A percentile compares a stretch with the other conserved stretches of the same genome.
These are phyloP conservation scores for Colletotrichum magnum DNA, from an alignment of 2,329 filamentous ascomycete genomes.

Conservation along the genomic window DNA sequence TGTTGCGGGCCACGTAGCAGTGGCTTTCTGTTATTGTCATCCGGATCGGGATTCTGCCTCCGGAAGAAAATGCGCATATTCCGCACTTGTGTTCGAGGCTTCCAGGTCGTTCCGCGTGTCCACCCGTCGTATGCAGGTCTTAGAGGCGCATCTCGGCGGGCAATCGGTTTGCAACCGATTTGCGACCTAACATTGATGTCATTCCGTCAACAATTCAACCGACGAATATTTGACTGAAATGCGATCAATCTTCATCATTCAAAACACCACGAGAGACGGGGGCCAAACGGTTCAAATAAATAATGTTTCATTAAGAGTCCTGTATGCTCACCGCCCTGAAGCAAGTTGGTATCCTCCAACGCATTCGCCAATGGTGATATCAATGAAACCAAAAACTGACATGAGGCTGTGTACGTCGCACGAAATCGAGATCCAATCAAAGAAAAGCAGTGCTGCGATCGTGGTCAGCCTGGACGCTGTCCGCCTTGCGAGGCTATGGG, in stretches of 20 bases:
- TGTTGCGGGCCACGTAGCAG: not conserved
- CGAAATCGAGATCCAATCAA: conserved; percentile 12
- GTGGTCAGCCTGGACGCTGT: conserved; percentile 19
- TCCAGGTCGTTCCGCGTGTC: conserved; percentile 1
- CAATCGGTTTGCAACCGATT: not conserved
- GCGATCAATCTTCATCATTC: not conserved
- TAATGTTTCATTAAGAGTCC: conserved; percentile 21
- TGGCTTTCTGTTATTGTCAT: not conserved
- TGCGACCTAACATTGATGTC: not conserved
- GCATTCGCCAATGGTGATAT: conserved; percentile 5
- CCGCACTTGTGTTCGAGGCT: conserved; percentile 27
- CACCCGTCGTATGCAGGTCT: conserved; percentile 13
- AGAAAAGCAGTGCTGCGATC: not conserved
- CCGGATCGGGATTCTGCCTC: conserved; percentile 7
- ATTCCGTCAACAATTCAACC: not conserved
- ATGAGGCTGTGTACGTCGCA: conserved; percentile 25
- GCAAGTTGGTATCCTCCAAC: conserved; percentile 37
- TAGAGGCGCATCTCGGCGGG: conserved; percentile 14
- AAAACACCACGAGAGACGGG: not conserved
- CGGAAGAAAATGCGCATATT: conserved; percentile 14
- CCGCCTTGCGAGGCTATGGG: conserved; percentile 17
- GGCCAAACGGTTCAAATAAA: not conserved
- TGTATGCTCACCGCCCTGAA: conserved; percentile 21
- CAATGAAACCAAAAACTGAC: conserved; percentile 7
- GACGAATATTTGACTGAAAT: too few species aligned